These are phyloP conservation scores for Trichomonascaceae sp. DNA, from an alignment of 1,139 yeast species.

Conservation along the genomic window DNA sequence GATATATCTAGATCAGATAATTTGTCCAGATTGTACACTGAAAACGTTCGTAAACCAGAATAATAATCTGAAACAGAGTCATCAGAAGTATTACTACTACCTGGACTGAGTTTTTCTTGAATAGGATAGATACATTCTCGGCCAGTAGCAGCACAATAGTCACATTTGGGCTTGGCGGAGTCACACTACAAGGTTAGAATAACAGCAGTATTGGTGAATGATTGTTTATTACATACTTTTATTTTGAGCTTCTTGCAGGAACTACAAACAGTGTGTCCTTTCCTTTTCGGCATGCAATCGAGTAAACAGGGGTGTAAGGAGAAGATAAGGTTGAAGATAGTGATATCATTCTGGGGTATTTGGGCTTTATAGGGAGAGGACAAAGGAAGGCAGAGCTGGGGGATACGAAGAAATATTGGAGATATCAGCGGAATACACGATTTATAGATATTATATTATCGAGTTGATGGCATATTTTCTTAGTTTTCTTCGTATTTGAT, in stretches of 20 bases:
- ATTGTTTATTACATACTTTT: conserved; percentile 10
- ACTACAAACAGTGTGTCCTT: not conserved
- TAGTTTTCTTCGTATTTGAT: too few species aligned
- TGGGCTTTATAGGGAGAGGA: not conserved
- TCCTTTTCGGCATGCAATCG: not conserved
- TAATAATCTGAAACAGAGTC: not conserved
- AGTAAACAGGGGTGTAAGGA: not conserved
- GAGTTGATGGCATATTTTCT: too few species aligned
- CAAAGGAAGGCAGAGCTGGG: not conserved
- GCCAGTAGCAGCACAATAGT: conserved; percentile 7
- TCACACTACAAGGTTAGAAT: conserved; percentile 6
- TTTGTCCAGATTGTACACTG: not conserved
- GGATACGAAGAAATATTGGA: not conserved
- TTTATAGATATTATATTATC: too few species aligned
- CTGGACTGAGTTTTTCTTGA: not conserved
- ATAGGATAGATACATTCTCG: conserved; percentile 8
- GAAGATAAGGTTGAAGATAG: not conserved
- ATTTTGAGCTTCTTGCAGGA: conserved; percentile 16
- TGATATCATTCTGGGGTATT: not conserved
- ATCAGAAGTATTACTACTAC: not conserved
- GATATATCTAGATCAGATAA: not conserved
- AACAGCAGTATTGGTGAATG: not conserved
- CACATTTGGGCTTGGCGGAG: conserved; percentile 9
- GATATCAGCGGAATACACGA: not conserved
- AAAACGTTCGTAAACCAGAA: not conserved